A percentile compares a stretch with the other conserved stretches of the same genome.
phyloP scores from a whole-genome alignment of 2,329 filamentous ascomycete species.

The Fusarium begoniae region DNA sequence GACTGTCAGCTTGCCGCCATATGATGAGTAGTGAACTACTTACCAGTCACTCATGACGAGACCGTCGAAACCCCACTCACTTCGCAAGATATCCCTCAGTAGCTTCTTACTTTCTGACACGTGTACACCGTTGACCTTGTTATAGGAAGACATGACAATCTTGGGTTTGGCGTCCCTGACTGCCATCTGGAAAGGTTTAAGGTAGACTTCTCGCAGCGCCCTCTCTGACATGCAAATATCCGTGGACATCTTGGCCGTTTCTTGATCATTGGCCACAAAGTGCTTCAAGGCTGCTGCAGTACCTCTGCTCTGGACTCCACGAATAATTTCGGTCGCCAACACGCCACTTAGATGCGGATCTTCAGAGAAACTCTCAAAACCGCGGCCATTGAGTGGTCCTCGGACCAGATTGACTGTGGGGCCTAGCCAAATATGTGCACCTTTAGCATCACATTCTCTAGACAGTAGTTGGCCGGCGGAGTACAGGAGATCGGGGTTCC shows the following conservation, averaged over 20 bases:
- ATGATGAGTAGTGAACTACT: not conserved
- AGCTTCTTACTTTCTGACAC: constrained; percentile 18
- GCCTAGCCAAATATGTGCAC: constrained; percentile 66
- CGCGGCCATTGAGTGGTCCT: constrained; percentile 68
- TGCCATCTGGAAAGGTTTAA: constrained; percentile 70
- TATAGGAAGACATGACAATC: constrained; percentile 68
- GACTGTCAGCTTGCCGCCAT: not conserved
- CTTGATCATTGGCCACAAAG: constrained; percentile 58
- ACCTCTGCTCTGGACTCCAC: constrained; percentile 45
- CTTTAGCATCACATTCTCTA: constrained; percentile 52
- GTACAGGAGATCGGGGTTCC: constrained; percentile 44
- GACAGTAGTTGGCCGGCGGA: constrained; percentile 17
- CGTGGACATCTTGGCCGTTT: constrained; percentile 57
- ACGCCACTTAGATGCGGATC: constrained; percentile 46
- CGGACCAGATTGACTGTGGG: constrained; percentile 71
- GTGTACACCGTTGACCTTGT: constrained; percentile 48
- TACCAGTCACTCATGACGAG: constrained; percentile 32
- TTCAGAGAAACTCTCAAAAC: constrained; percentile 73
- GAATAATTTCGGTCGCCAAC: constrained; percentile 42
- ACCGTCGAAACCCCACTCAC: constrained; percentile 19
- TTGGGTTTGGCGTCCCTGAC: constrained; percentile 63
- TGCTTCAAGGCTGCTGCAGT: constrained; percentile 48
- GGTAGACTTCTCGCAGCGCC: constrained; percentile 69
- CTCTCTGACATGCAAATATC: constrained; percentile 60
- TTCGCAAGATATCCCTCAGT: constrained; percentile 3